Evolutionary conservation across 2,329 filamentous ascomycete species (phyloP), one percentile per base, ranked within the genome.

Genomic region (Colletotrichum lupini): DNA sequence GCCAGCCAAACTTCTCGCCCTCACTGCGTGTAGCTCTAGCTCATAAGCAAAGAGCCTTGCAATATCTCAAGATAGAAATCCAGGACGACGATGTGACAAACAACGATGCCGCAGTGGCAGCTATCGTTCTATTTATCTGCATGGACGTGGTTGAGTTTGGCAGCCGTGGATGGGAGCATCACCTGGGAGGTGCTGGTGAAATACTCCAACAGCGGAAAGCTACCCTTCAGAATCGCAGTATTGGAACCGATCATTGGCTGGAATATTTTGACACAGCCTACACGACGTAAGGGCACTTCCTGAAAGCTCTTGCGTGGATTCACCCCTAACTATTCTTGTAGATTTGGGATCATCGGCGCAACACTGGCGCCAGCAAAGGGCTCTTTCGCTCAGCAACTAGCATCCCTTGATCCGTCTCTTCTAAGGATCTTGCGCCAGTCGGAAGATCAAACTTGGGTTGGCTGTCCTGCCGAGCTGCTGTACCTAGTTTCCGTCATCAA

Each of bases 91-190:
- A 68, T 5, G 58, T 30, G 28, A 59, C 5, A 26, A 63, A 68
- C 19, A 63, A 67, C 35, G 65, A 72, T 37, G 69, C 69, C 14
- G 56, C 60, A n/a, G 65, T 68, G 5, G 69, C 69, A 24, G 65
- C 69, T 7, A 57, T 72, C 6, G 63, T 72, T 16, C 69, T 72
- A 22, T 72, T 72, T 53, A 28, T 72, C 19, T 72, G 69, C 19
- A 72, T 72, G 65, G 69, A 72, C 7, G 69, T 72, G 5, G 69
- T 72, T 3, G 69, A 72, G 24, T 72, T 62, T 9, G 69, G 69
- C 7, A 72, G 69, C 12, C 69, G 67, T n/a, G 69, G 69, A 5
- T 72, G 69, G 69, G 59, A 72, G 16, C 52, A 72, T 24, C 69
- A 72, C 30, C 19, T 72, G 19, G 49, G 52, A 49, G 69, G 69